Evolutionary conservation across 1,284 basidiomycete species (phyloP).

Genomic region (Moesziomyces parantarcticus): DNA sequence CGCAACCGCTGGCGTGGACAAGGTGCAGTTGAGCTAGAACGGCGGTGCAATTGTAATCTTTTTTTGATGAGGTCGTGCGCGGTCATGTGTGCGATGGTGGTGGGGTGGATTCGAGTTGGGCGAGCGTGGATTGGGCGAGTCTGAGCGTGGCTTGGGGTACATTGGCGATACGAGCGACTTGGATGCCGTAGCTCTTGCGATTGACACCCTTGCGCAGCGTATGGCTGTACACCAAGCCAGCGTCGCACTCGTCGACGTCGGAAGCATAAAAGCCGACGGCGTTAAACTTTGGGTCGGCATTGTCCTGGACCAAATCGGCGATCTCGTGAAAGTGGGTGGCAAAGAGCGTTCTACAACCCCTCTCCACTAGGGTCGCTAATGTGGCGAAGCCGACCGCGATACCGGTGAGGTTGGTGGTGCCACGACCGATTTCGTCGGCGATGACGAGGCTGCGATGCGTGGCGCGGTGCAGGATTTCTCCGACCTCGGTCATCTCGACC

Average conservation of each 20-base stretch:
- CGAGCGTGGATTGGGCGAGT: conserved; percentile 72
- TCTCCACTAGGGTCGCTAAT: conserved; percentile 83
- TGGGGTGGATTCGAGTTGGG: conserved; percentile 18
- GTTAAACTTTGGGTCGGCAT: neutral
- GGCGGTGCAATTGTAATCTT: too few relatives aligned
- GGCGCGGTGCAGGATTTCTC: conserved; percentile 77
- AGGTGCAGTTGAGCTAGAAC: neutral
- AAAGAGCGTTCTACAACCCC: conserved; percentile 84
- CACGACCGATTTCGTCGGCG: conserved; percentile 83
- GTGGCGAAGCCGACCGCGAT: conserved; percentile 92
- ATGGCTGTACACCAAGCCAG: conserved; percentile 83
- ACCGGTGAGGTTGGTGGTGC: conserved; percentile 91
- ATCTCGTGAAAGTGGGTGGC: conserved; percentile 98
- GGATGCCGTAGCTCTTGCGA: conserved; percentile 88
- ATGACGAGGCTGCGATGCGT: conserved; percentile 56
- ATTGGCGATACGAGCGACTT: conserved; percentile 87
- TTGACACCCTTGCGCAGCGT: conserved; percentile 84
- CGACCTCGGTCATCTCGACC: conserved; percentile 72
- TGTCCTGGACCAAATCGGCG: conserved; percentile 74
- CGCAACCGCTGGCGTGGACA: neutral
- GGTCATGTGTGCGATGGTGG: neutral
- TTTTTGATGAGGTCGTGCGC: too few relatives aligned
- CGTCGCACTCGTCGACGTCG: conserved; percentile 79
- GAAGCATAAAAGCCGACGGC: conserved; percentile 86
- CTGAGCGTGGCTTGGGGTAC: conserved; percentile 77